Evolutionary conservation across 768 basidiomycete genomes (phyloP), one percentile per base, ranked within the genome.

Genomic region (Suillus subalutaceus): DNA sequence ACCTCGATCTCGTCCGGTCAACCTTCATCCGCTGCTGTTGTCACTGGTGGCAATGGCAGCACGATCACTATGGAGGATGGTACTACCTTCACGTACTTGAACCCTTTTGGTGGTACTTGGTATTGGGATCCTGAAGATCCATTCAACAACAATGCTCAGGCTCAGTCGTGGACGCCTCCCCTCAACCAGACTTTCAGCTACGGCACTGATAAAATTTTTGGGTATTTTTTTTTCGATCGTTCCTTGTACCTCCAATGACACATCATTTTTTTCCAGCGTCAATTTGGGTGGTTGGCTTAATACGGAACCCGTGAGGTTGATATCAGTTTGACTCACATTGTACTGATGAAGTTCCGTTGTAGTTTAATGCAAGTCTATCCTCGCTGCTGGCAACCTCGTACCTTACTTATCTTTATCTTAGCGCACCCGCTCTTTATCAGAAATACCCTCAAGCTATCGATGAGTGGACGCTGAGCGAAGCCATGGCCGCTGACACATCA

Each of bases 271-370:
- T 23, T 15, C 2, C 68, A 94, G 96, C 56, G 96, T 98, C 65
- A 99, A 98, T 74, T 75, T 98, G 37, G 95, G 94, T 68, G 97
- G 97, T 58, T 99, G 97, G 97, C 84, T 98, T 63, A 86, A 85
- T 13, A 87, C 90, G 2, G 97, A 99, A 83, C 95, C 94, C 41
- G 93, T 95, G 73, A 79, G n/a, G 90, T 83, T 15, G 50, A n/a
- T 41, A 41, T 16, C 41, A 9, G 26, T 23, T 32, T 43, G 41
- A 53, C 70, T 78, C 46, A 76, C 23, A 37, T 44, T 59, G 26
- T 70, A 55, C 66, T 60, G 30, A 69, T 64, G 26, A 26, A 26
- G 65, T 61, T 62, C 43, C 41, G 50, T 63, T 62, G 38, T 68
- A 90, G 88, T 92, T 91, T 71, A 91, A n/a, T 91, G 87, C 83